Percentiles rank a stretch among this genome's conserved stretches.
Evolutionary conservation across 768 basidiomycete genomes (phyloP).

Genomic region (Podaxis sp.): DNA sequence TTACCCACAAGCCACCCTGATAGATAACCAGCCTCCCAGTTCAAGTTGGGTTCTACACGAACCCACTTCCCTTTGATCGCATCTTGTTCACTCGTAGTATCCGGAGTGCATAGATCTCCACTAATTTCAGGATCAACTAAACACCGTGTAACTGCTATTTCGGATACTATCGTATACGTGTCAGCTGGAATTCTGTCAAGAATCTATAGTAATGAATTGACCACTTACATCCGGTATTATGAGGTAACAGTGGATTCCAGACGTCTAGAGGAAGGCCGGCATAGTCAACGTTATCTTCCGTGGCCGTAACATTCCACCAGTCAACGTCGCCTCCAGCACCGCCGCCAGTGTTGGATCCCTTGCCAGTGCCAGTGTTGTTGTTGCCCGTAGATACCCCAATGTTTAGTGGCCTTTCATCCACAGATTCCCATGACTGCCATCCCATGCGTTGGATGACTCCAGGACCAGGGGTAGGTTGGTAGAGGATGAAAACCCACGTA

Average conservation of each 20-base stretch:
- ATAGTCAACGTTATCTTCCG: conserved; percentile 46
- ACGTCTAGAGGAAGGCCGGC: conserved; percentile 76
- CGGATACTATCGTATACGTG: conserved; percentile 57
- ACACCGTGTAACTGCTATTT: conserved; percentile 73
- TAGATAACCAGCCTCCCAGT: conserved; percentile 57
- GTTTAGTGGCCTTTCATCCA: conserved; percentile 28
- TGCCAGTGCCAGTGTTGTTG: conserved; percentile 6
- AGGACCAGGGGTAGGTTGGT: conserved; percentile 75
- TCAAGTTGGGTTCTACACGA: conserved; percentile 79
- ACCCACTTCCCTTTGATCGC: conserved; percentile 88
- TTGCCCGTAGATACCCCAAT: conserved; percentile 1
- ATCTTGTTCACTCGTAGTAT: conserved; percentile 69
- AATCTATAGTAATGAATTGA: neutral
- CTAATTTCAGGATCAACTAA: conserved; percentile 58
- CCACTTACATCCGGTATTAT: conserved; percentile 71
- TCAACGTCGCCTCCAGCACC: conserved; percentile 39
- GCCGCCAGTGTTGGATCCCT: conserved; percentile 13
- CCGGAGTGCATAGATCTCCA: conserved; percentile 65
- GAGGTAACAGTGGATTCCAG: conserved; percentile 76
- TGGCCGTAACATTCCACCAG: conserved; percentile 66
- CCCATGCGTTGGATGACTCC: conserved; percentile 72
- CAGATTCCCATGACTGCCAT: conserved; percentile 86
- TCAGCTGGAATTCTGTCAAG: conserved; percentile 8
- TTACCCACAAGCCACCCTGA: conserved; percentile 55
- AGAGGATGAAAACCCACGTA: conserved; percentile 75